phyloP scores from a whole-genome alignment of 225 moss, liverwort and hornwort species.

The Pseudoscleropodium purum region DNA sequence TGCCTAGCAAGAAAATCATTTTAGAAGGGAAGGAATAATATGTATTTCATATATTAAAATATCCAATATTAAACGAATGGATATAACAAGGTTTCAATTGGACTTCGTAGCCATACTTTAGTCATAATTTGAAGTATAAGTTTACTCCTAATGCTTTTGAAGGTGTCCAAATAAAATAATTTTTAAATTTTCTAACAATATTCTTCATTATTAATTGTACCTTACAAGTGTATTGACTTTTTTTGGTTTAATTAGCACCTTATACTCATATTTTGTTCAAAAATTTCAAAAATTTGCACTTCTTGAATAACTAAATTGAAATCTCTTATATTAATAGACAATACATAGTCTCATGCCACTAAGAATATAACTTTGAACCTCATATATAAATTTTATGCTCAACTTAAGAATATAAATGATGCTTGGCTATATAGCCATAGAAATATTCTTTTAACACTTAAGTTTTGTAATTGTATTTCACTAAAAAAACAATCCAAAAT shows the following conservation, averaged over 20 bases:
- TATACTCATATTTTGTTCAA: background rate
- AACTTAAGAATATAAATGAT: background rate
- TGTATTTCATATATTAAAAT: background rate
- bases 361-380: background rate
- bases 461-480: background rate
- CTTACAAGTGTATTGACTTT: background rate
- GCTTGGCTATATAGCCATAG: fast-evolving
- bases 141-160: background rate
- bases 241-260: no score
- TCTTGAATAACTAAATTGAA: background rate
- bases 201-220: background rate
- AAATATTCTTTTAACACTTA: background rate
- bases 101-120: background rate
- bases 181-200: background rate
- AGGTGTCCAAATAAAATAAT: background rate
- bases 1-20: no score
- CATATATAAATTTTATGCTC: background rate
- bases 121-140: background rate
- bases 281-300: background rate
- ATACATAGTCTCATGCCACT: background rate
- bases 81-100: background rate
- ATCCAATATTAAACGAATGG: no score
- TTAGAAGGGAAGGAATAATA: background rate
- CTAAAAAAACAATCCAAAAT: background rate
- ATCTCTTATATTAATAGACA: background rate